A percentile compares a stretch with the other conserved stretches of the same genome.
Conservation (phyloP, 2,329 filamentous ascomycete species). For the Fusarium beomiforme region DNA sequence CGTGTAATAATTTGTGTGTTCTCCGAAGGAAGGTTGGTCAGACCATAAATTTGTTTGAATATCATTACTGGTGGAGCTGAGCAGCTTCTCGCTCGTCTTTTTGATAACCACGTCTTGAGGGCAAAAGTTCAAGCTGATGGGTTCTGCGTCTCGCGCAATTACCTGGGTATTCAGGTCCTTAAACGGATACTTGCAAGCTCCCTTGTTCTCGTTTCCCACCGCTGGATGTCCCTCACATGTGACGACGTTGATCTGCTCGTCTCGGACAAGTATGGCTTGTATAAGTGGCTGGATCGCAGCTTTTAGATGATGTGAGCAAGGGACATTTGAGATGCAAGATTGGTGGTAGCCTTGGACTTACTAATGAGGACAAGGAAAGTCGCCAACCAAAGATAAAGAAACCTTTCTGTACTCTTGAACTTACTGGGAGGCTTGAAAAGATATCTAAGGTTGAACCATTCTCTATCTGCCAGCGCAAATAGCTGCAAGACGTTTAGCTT, state of each 20-base stretch:
- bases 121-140: neutral
- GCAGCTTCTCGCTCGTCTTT: neutral
- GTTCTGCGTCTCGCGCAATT: conserved; percentile 12
- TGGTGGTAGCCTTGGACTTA: neutral
- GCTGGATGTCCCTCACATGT: conserved; percentile 3
- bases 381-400: conserved; percentile 4
- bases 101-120: neutral
- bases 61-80: neutral
- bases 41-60: conserved; percentile 8
- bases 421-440: neutral
- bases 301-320: neutral
- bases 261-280: neutral
- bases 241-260: conserved; percentile 1
- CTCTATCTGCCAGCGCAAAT: conserved; percentile 20
- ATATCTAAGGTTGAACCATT: neutral
- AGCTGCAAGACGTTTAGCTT: conserved; percentile 8
- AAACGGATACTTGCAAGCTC: too few species aligned
- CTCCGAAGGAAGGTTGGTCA: neutral
- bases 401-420: neutral
- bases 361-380: conserved; percentile 17
- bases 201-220: rapidly evolving
- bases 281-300: conserved; percentile 10
- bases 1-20: neutral
- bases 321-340: neutral
- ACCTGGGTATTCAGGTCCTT: neutral